phyloP scores from a whole-genome alignment of 257 asterid genomes.

The Solanum chmielewskii region DNA sequence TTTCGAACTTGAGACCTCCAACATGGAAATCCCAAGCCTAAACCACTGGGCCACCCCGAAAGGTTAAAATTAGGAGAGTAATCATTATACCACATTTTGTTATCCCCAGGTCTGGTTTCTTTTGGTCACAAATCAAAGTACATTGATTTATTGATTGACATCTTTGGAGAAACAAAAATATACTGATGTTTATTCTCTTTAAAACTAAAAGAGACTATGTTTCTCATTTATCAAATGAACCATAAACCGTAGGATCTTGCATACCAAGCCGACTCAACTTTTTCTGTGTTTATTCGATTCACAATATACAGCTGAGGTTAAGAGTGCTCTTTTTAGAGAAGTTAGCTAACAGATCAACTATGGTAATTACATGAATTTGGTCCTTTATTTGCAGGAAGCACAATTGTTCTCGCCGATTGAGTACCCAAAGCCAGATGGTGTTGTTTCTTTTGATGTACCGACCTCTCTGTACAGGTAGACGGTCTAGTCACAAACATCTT shows the following conservation, averaged over 20 bases:
- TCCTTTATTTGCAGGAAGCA: slow-evolving; percentile 56
- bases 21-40: too few relatives aligned
- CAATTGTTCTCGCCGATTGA: slow-evolving; percentile 39
- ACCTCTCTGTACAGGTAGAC: slow-evolving; percentile 78
- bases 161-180: background rate
- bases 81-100: background rate
- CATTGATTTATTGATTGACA: background rate
- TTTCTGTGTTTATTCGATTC: background rate
- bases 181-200: background rate
- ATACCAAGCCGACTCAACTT: background rate
- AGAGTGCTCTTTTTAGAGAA: background rate
- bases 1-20: too few relatives aligned
- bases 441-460: slow-evolving; percentile 69
- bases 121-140: background rate
- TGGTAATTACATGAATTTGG: background rate
- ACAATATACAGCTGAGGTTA: background rate
- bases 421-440: slow-evolving; percentile 90
- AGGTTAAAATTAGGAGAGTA: background rate
- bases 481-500: background rate
- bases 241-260: background rate
- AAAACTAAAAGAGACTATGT: background rate
- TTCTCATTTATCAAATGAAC: background rate
- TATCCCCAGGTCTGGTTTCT: background rate
- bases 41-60: too few relatives aligned
- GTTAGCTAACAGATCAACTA: background rate